Evolutionary conservation across 108 stramenopile genomes (phyloP).

Genomic region (Cyclotella atomus): DNA sequence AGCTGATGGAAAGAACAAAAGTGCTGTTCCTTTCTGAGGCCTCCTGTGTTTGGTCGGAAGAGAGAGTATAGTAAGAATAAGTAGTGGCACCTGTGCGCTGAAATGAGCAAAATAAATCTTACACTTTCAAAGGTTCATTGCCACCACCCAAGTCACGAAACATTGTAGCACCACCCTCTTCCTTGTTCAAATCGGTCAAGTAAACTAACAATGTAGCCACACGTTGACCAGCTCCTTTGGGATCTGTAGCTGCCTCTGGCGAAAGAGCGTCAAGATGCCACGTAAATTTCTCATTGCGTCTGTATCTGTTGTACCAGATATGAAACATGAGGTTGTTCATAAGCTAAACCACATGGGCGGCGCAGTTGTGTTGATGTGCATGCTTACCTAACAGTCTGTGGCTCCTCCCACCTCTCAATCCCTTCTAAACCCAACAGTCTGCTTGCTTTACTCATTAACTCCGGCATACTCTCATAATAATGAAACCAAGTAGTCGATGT

Average conservation of each 20-base stretch:
- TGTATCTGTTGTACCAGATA: no score
- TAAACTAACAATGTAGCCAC: conserved; percentile 83
- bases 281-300: conserved; percentile 77
- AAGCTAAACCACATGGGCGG: no score
- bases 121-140: conserved; percentile 58
- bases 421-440: conserved; percentile 70
- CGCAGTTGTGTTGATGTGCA: background rate
- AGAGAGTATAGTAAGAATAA: no score
- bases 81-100: no score
- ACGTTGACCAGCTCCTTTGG: conserved; percentile 67
- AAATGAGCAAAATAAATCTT: conserved; percentile 34
- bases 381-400: conserved; percentile 75
- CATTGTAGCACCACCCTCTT: conserved; percentile 79
- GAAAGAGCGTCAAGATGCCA: conserved; percentile 87
- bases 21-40: conserved; percentile 80
- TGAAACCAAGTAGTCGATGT: conserved; percentile 87
- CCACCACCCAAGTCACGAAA: conserved; percentile 72
- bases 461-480: conserved; percentile 69
- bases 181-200: conserved; percentile 57
- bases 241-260: conserved; percentile 44
- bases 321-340: no score
- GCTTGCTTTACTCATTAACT: conserved; percentile 80
- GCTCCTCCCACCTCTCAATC: conserved; percentile 81
- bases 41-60: conserved; percentile 44
- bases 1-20: conserved; percentile 86